Evolutionary conservation across 176 grass and related monocot species (phyloP).

Genomic region (Eleusine indica): DNA sequence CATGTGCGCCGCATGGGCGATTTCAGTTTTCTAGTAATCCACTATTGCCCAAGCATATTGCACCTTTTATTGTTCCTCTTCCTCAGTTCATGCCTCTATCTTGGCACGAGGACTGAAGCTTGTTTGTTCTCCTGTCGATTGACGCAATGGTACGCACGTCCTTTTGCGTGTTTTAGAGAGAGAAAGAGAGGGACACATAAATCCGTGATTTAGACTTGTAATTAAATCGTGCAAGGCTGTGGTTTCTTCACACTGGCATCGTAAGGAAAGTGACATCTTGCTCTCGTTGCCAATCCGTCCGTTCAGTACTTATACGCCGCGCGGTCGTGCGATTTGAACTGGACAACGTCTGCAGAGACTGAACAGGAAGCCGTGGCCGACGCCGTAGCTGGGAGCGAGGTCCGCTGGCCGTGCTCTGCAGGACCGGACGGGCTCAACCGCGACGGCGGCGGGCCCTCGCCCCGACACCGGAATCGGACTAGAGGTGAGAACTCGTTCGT

Average conservation of each 20-base stretch:
- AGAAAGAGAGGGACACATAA: too few species aligned
- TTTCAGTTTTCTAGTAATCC: not conserved
- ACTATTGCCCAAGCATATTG: not conserved
- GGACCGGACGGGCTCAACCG: not conserved
- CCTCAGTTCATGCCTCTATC: not conserved
- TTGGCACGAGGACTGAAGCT: not conserved
- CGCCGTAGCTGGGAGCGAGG: not conserved
- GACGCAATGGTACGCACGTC: not conserved
- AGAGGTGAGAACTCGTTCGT: conserved; percentile 13
- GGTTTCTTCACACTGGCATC: not conserved
- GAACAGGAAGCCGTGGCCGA: conserved; percentile 22
- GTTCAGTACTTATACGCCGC: too few species aligned
- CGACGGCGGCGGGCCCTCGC: not conserved
- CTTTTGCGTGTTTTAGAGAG: not conserved
- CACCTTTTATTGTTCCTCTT: not conserved
- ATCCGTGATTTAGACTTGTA: too few species aligned
- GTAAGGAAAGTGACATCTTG: not conserved
- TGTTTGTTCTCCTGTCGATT: not conserved
- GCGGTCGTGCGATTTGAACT: not conserved
- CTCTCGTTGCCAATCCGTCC: not conserved
- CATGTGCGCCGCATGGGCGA: conserved; percentile 3
- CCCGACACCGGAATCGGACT: not conserved
- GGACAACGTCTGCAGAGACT: not conserved
- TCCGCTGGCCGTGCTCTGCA: conserved; percentile 25
- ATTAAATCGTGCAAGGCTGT: conserved; percentile 1